Evolutionary conservation across 2,329 filamentous ascomycete genomes (phyloP).

Genomic region (Cladophialophora chaetospira): DNA sequence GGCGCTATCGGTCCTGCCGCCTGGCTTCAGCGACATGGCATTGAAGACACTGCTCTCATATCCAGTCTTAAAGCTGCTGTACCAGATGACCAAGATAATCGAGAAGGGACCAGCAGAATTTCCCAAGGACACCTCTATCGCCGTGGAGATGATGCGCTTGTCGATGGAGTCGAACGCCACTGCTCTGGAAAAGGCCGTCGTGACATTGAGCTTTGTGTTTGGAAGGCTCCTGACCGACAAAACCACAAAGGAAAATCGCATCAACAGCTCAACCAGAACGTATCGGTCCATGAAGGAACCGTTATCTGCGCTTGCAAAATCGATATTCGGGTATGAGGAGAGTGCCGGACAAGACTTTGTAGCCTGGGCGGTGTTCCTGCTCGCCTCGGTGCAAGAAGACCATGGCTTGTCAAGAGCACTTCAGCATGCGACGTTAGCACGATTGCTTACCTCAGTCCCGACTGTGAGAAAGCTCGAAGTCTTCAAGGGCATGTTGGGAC

Average conservation of each 20-base stretch:
- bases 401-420: background rate
- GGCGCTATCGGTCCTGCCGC: slow-evolving; percentile 7
- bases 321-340: background rate
- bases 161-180: slow-evolving; percentile 1
- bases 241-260: background rate
- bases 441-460: background rate
- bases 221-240: background rate
- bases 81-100: slow-evolving; percentile 3
- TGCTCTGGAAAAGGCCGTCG: slow-evolving; percentile 1
- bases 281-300: background rate
- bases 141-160: slow-evolving; percentile 12
- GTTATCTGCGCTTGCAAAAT: background rate
- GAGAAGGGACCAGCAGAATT: slow-evolving; percentile 5
- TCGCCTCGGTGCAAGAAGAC: background rate
- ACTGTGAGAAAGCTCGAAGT: background rate
- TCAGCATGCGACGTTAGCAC: background rate
- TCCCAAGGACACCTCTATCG: slow-evolving; percentile 2
- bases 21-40: slow-evolving; percentile 19
- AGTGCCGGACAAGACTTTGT: slow-evolving; percentile 1
- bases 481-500: background rate
- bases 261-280: background rate
- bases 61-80: slow-evolving; percentile 15
- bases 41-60: slow-evolving; percentile 2
- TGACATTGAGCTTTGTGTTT: slow-evolving; percentile 4
- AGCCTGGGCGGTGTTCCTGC: slow-evolving; percentile 3